phyloP scores from a whole-genome alignment of 805 yeast genomes.

The Lachancea mirantina region DNA sequence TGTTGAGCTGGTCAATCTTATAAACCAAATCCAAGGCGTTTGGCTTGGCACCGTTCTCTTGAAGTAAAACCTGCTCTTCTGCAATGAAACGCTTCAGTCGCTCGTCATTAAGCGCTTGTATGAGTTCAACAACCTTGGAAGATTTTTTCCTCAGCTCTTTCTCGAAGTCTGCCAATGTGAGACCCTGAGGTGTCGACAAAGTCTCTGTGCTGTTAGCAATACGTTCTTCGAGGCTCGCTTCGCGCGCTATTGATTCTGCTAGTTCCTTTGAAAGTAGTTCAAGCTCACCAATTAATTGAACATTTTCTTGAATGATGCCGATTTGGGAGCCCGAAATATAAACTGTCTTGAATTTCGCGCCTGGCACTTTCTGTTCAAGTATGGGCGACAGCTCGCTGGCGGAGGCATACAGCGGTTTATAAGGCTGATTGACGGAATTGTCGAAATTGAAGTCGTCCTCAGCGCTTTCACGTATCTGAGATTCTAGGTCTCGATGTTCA shows the following conservation, averaged over 20 bases:
- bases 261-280: constrained; percentile 64
- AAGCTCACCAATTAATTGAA: constrained; percentile 52
- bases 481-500: background rate
- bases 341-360: constrained; percentile 19
- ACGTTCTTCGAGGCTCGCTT: constrained; percentile 49
- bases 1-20: constrained; percentile 47
- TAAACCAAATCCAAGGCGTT: constrained; percentile 49
- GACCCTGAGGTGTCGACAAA: constrained; percentile 4
- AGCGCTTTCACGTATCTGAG: no score
- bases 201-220: constrained; percentile 17
- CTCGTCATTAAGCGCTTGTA: constrained; percentile 55
- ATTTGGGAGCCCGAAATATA: constrained; percentile 53
- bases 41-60: constrained; percentile 48
- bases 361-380: no score
- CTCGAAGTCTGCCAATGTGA: constrained; percentile 23
- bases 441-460: constrained; percentile 21
- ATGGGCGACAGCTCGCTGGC: constrained; percentile 6
- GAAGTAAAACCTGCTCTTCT: constrained; percentile 58
- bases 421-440: constrained; percentile 13
- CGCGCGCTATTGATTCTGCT: constrained; percentile 65
- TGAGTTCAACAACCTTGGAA: constrained; percentile 42
- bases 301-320: constrained; percentile 53
- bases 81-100: constrained; percentile 59
- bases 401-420: constrained; percentile 13
- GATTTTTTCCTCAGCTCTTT: constrained; percentile 34